Base-by-base conservation (phyloP, 768 basidiomycete genomes). In the Boletellus emodensis region DNA sequence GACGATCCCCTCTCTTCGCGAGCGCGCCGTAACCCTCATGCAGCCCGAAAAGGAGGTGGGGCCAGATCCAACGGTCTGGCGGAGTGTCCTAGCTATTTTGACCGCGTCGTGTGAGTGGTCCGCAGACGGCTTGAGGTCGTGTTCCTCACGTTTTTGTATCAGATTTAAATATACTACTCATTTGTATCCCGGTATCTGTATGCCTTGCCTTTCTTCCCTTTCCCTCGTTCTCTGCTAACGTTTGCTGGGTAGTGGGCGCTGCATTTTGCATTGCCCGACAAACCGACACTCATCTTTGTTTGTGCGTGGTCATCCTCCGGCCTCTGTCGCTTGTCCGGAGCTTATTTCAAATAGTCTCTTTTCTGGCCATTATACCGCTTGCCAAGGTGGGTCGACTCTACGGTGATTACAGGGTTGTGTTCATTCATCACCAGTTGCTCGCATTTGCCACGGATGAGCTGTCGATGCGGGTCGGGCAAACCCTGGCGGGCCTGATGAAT, bases 361-460 rank as follows among this genome's bases (percentile, higher is more conserved):
- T 93, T 63, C 68, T 90, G 38, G 82, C 91, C 9, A 94, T 94
- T 51, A 79, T 94, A 52, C 91, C 91, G 6, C 74, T 93, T 6
- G 90, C 90, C 36, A 89, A 90, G 71, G 86, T 85, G 37, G 24
- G 45, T 28, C 1, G 10, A 12, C 24, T 12, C 32, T 33, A 33
- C 20, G 28, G 28, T 1, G 26, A n/a, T 43, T 32, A 6, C 30
- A 17, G 8, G 35, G 6, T 24, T 7, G 30, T 52, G 12, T 56
- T 54, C 17, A 60, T 28, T 9, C 15, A 18, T 35, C 41, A 30
- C 2, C 49, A 89, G 85, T 68, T 92, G 5, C 75, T 93, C 2
- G 85, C 84, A 1, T 92, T 91, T 61, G 89, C 89, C 1, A 94
- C 91, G 0, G 91, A 94, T 52, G 88, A 94, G 55, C 57, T 94